Evolutionary conservation across 192 early-diverging fungal species (phyloP).

Genomic region (Gorgonomyces haynaldii): DNA sequence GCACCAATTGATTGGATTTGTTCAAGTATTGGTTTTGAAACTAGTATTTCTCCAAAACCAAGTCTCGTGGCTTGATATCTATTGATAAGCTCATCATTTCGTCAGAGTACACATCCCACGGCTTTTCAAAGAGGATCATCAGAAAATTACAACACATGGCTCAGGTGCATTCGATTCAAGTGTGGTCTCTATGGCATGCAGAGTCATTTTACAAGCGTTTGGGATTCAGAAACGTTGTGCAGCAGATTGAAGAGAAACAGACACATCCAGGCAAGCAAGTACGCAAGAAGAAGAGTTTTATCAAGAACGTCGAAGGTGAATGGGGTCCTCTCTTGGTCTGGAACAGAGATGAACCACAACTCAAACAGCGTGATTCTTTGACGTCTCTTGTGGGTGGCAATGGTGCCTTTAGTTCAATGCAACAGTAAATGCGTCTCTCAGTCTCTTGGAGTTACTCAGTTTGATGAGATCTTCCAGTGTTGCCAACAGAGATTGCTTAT

Average conservation of each 20-base stretch:
- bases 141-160: conserved; percentile 14
- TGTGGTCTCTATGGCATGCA: conserved; percentile 24
- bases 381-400: not conserved
- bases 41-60: conserved; percentile 16
- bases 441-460: not conserved
- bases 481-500: not conserved
- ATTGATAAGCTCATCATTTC: conserved; percentile 24
- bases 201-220: conserved; percentile 22
- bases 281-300: too few relatives aligned
- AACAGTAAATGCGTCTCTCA: not conserved
- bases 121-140: conserved; percentile 18
- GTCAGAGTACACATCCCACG: conserved; percentile 8
- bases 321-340: conserved; percentile 4
- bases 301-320: conserved; percentile 1
- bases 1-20: conserved; percentile 5
- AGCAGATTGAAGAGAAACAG: not conserved
- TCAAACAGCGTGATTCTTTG: conserved; percentile 1
- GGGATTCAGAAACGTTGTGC: conserved; percentile 16
- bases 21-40: not conserved
- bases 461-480: not conserved
- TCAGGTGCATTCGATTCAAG: conserved; percentile 14
- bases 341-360: not conserved
- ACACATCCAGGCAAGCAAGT: too few relatives aligned
- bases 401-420: conserved; percentile 2
- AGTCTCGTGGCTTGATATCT: conserved; percentile 7